Base-by-base conservation (phyloP, 306 rosid genomes). In the Inga laurina region DNA sequence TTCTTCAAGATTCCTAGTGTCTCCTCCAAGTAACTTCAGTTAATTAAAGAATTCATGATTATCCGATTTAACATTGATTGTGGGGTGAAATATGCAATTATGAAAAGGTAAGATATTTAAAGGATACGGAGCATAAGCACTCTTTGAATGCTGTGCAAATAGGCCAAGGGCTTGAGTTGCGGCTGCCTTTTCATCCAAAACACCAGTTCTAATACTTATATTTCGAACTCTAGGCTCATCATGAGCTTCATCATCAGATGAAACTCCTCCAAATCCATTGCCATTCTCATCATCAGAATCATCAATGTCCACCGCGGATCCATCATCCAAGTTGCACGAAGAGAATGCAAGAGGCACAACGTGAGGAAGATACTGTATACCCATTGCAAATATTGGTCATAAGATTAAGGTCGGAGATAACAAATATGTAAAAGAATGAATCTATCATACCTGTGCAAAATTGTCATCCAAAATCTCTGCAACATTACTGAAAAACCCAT, bases 131-230 rank as follows among this genome's bases (percentile, higher is more conserved):
- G 94, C 98, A 87, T 80, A 97, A 85, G 88, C 88, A 82, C 81
- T 77, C 91, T 92, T 92, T 59, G 99, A 88, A 85, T 97, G 98
- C 82, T 87, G 87, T 24, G 99, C 98, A 90, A 97, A 92, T 85
- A 97, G 85, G 85, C 99, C 99, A 49, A 97, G 97, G 78, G 98
- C 99, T 88, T 97, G 99, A 75, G 99, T 97, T 72, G 99, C 99
- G 83, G 99, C 98, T 77, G 99, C 98, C 88, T 97, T 97, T 87
- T 97, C 99, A 89, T 97, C 99, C 90, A 97, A 82, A 65, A 97
- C 99, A 43, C 99, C 99, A 77, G 99, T 97, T 83, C 99, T 91
- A 79, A 97, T 84, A 79, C 98, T 97, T 75, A 94, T 92, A 83
- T 97, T 97, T 41, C 98, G 91, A 77, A 97, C 97, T 86, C 99